Percentiles rank a stretch among this genome's conserved stretches.
Conservation (phyloP, 371 early-diverging fungal species). For the Mucor ambiguus region DNA sequence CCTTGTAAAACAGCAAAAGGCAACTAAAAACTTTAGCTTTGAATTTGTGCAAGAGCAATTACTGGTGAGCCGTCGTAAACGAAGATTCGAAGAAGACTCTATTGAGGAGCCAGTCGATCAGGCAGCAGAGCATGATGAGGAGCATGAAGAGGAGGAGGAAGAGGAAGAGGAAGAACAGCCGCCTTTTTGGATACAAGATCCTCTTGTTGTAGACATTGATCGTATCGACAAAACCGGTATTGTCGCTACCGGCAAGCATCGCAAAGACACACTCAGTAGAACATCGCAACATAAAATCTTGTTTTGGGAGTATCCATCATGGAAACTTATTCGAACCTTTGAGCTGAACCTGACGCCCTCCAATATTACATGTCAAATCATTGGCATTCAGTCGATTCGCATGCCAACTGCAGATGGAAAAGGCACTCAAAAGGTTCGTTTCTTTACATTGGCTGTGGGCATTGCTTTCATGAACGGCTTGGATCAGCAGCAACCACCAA, state of each 20-base stretch:
- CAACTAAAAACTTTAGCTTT: slow-evolving; percentile 21
- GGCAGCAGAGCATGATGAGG: too few relatives aligned
- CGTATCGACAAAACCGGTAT: slow-evolving; percentile 26
- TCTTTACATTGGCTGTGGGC: slow-evolving; percentile 39
- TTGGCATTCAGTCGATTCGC: slow-evolving; percentile 33
- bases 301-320: slow-evolving; percentile 41
- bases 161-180: neutral
- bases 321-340: slow-evolving; percentile 30
- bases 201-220: slow-evolving; percentile 38
- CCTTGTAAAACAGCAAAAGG: slow-evolving; percentile 24
- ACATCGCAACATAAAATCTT: slow-evolving; percentile 36
- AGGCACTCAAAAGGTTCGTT: slow-evolving; percentile 14
- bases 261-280: slow-evolving; percentile 3
- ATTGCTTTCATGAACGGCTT: slow-evolving; percentile 15
- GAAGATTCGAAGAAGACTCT: neutral
- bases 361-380: slow-evolving; percentile 30
- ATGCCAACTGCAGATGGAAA: slow-evolving; percentile 12
- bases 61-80: neutral
- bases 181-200: slow-evolving; percentile 38
- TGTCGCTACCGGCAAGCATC: slow-evolving; percentile 38
- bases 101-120: neutral
- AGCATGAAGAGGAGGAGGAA: neutral
- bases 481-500: slow-evolving; percentile 1
- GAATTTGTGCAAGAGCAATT: slow-evolving; percentile 27
- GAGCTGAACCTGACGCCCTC: slow-evolving; percentile 30